phyloP scores from a whole-genome alignment of 768 basidiomycete species.

The Tylopilus felleus region DNA sequence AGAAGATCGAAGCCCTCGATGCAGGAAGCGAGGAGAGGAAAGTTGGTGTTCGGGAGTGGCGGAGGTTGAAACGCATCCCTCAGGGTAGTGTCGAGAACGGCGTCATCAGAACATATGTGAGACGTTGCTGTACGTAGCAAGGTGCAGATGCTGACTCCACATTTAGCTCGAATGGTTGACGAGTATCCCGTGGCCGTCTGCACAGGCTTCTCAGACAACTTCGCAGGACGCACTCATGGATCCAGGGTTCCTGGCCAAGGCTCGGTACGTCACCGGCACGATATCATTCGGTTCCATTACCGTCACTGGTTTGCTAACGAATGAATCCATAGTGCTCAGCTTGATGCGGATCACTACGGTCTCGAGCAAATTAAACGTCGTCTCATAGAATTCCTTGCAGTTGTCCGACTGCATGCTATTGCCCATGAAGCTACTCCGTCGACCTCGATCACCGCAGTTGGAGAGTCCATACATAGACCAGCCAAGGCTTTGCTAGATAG shows the following conservation, averaged over 20 bases:
- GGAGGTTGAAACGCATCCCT: slow-evolving; percentile 81
- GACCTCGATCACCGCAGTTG: background rate
- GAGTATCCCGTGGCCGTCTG: slow-evolving; percentile 75
- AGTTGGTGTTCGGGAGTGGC: slow-evolving; percentile 80
- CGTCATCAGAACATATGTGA: slow-evolving; percentile 78
- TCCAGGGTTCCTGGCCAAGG: slow-evolving; percentile 60
- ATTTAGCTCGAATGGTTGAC: slow-evolving; percentile 81
- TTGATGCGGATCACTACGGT: slow-evolving; percentile 90
- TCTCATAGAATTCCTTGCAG: slow-evolving; percentile 87
- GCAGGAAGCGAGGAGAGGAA: slow-evolving; percentile 76
- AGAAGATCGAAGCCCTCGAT: slow-evolving; percentile 71
- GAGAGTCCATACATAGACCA: slow-evolving; percentile 16
- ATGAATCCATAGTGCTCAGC: slow-evolving; percentile 42
- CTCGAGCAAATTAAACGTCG: slow-evolving; percentile 91
- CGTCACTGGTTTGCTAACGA: background rate
- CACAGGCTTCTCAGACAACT: slow-evolving; percentile 16
- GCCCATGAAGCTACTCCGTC: slow-evolving; percentile 15
- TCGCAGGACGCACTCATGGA: slow-evolving; percentile 42
- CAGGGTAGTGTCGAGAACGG: slow-evolving; percentile 88
- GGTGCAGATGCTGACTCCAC: slow-evolving; percentile 6
- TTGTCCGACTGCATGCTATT: slow-evolving; percentile 58
- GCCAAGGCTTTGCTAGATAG: slow-evolving; percentile 18
- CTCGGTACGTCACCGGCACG: slow-evolving; percentile 40
- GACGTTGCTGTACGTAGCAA: slow-evolving; percentile 22
- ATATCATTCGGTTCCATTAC: background rate